Evolutionary conservation across 495 filamentous ascomycete species (phyloP), one percentile per base, ranked within the genome.

Genomic region (Apiosordaria backusii): DNA sequence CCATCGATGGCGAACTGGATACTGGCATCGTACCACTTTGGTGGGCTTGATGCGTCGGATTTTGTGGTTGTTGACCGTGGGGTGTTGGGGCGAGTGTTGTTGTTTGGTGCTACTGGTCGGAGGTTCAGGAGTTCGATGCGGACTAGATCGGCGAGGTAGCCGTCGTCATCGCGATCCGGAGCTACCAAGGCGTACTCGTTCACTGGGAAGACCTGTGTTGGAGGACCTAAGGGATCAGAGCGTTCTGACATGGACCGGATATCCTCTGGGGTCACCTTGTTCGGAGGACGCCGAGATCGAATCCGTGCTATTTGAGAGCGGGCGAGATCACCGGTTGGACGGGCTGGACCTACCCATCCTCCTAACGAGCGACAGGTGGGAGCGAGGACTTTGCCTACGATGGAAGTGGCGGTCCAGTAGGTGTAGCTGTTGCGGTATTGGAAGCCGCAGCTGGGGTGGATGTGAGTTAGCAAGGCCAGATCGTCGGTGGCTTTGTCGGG

Each of bases 351-450:
- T 53, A 91, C 78, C 89, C 89, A 92, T 50, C 81, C 84, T 15
- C 86, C 88, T 23, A 92, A 85, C 62, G 88, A 82, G 25, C 84
- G 85, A 71, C 89, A 90, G 21, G 88, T 89, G 63, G 89, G 90
- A 3, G 89, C 90, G 6, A 97, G 86, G 24, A 91, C 88, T 71
- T 90, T 91, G 23, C 88, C 89, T 6, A 91, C 86, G 65, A 92
- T 88, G 67, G 81, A 89, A 50, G 82, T 74, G 59, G 85, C 84
- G 4, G 87, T 84, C 88, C 89, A 92, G 79, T 90, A 92, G 1
- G 89, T 90, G 73, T 84, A 83, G 70, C 80, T 84, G 52, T 80
- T 83, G 53, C 85, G 83, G 71, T 90, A 90, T 73, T 92, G 89
- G 75, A 92, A 90, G 21, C 89, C 89, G 66, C 85, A 83, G 65